Evolutionary conservation across 495 filamentous ascomycete species (phyloP), one percentile per base, ranked within the genome.

Genomic region (Penicillium angulare): DNA sequence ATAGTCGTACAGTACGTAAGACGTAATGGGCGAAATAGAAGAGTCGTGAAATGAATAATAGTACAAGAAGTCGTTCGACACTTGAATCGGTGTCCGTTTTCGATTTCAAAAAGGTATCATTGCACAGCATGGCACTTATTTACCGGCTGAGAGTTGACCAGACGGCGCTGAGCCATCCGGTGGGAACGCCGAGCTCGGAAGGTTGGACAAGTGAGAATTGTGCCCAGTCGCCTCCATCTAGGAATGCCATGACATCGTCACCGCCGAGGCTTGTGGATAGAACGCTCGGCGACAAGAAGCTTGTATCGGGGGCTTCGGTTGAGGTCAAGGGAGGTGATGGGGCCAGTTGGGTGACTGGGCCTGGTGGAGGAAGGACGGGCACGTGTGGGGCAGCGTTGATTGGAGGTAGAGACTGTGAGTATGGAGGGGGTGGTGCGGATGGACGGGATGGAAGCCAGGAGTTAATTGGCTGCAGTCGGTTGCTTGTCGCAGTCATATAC

Each of bases 201-300:
- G 66, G 59, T 17, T 61, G 46, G 24, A 63, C 57, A 12, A 57
- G 44, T 4, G 64, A 59, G 32, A 69, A 46, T 24, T 76, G 69
- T 5, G 67, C 56, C 53, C 66, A 65, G n/a, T 77, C 73, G 17
- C 69, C 63, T 9, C 75, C 77, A 38, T 73, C 74, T 15, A 78
- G 55, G 57, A 78, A 77, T 5, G 69, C 71, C 16, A 77, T 52
- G 7, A 79, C 64, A 35, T 78, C 76, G 26, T 78, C 77, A 2
- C 74, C 71, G 5, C 75, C 67, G 12, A 76, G 63, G 39, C 72
- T 74, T 3, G 63, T 67, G 6, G 68, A 64, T 54, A 65, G 64
- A 13, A 72, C 21, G n/a, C n/a, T n/a, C n/a, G n/a, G n/a, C n/a
- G n/a, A n/a, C n/a, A n/a, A n/a, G n/a, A n/a, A n/a, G 35, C 53